These are phyloP conservation scores for Kwoniella shandongensis DNA, from an alignment of 768 basidiomycete species.

Conservation along the genomic window DNA sequence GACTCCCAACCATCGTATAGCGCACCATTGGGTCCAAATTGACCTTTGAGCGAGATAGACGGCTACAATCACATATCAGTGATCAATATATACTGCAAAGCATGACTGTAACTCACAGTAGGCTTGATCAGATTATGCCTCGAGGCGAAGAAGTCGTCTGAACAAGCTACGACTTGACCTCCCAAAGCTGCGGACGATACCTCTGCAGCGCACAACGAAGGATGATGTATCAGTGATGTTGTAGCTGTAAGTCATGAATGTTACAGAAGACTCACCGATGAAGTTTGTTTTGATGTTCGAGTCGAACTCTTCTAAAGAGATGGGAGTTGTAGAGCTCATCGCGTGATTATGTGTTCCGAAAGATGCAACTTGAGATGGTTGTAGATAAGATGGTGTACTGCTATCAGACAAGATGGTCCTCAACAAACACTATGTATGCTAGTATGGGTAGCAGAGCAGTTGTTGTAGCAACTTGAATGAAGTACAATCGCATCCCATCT, in stretches of 20 bases:
- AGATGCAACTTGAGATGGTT: too few species aligned
- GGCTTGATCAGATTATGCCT: slow-evolving; percentile 78
- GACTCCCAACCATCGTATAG: slow-evolving; percentile 93
- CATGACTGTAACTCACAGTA: slow-evolving; percentile 59
- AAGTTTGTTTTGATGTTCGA: slow-evolving; percentile 76
- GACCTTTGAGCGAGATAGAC: slow-evolving; percentile 84
- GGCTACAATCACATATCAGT: slow-evolving; percentile 60
- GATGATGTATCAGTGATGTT: not conserved
- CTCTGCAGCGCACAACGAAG: slow-evolving; percentile 59
- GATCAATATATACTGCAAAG: not conserved
- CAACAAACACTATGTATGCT: too few species aligned
- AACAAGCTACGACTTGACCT: slow-evolving; percentile 69
- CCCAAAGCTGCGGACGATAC: slow-evolving; percentile 84
- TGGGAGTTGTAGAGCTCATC: not conserved
- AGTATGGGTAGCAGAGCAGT: too few species aligned
- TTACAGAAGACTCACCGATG: slow-evolving; percentile 13
- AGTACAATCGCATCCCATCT: too few species aligned
- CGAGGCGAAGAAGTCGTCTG: slow-evolving; percentile 95
- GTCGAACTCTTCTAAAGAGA: slow-evolving; percentile 82
- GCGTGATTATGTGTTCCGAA: too few species aligned
- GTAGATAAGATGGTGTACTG: too few species aligned
- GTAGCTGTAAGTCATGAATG: not conserved
- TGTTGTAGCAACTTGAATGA: too few species aligned
- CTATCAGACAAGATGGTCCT: too few species aligned
- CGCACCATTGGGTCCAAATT: slow-evolving; percentile 94